Evolutionary conservation across 768 basidiomycete species (phyloP).

Genomic region (Daedalea quercina): DNA sequence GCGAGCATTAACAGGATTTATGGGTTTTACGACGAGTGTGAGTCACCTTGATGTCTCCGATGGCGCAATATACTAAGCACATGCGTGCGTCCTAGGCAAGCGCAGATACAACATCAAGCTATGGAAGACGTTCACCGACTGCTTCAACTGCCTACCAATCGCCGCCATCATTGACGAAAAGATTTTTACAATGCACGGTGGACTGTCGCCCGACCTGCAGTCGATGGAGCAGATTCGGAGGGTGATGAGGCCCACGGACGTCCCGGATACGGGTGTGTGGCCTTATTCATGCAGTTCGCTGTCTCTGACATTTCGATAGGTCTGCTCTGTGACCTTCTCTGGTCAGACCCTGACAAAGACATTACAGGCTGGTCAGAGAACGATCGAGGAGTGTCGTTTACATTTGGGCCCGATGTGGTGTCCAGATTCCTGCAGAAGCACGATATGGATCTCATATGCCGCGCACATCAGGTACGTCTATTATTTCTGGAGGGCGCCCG

Average conservation of each 20-base stretch:
- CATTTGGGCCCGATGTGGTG: slow-evolving; percentile 97
- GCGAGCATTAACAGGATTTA: slow-evolving; percentile 99
- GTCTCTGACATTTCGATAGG: slow-evolving; percentile 38
- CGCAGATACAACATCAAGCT: slow-evolving; percentile 99
- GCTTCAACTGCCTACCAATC: slow-evolving; percentile 99
- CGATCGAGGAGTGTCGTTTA: slow-evolving; percentile 97
- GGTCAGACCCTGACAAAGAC: slow-evolving; percentile 99
- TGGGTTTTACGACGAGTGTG: slow-evolving; percentile 99
- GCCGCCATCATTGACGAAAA: slow-evolving; percentile 99
- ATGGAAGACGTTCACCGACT: slow-evolving; percentile 99
- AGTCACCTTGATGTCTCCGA: slow-evolving; percentile 21
- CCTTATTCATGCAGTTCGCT: neutral
- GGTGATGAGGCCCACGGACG: slow-evolving; percentile 98
- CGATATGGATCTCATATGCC: slow-evolving; percentile 98
- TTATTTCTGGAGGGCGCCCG: neutral
- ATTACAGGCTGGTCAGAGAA: slow-evolving; percentile 99
- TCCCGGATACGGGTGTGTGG: slow-evolving; percentile 88
- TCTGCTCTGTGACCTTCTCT: slow-evolving; percentile 90
- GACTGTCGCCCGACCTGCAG: slow-evolving; percentile 93
- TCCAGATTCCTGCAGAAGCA: slow-evolving; percentile 98
- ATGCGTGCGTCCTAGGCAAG: slow-evolving; percentile 63
- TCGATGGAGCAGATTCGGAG: slow-evolving; percentile 99
- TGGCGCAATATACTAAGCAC: neutral
- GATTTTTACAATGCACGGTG: slow-evolving; percentile 99
- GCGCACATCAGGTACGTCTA: slow-evolving; percentile 86